A percentile compares a stretch with the other conserved stretches of the same genome.
Conservation (phyloP, 2,329 filamentous ascomycete genomes). For the Ophiocordyceps camponoti-floridani region DNA sequence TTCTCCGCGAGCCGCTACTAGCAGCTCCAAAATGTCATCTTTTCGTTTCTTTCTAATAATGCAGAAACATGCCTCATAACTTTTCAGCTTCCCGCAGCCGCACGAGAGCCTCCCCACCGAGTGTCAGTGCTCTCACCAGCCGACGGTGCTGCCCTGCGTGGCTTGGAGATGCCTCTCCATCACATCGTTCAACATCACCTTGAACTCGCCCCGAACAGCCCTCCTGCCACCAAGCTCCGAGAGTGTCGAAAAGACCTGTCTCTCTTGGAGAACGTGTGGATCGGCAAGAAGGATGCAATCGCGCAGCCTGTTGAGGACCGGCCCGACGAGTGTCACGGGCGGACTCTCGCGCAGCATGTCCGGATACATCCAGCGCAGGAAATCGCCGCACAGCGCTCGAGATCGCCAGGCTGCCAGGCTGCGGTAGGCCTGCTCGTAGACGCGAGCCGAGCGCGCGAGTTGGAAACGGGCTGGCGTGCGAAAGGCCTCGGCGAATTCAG, state of each 20-base stretch:
- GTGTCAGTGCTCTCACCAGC: neutral
- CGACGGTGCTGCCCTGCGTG: too few species aligned
- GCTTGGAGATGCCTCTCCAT: neutral
- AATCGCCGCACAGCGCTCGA: conserved; percentile 24
- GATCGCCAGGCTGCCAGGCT: conserved; percentile 26
- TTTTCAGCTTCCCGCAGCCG: too few species aligned
- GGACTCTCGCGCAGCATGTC: conserved; percentile 41
- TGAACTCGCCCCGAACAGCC: neutral
- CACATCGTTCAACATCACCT: neutral
- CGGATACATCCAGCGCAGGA: conserved; percentile 32
- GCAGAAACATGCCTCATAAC: too few species aligned
- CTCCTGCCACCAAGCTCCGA: neutral
- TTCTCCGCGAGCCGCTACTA: too few species aligned
- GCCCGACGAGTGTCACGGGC: conserved; percentile 27
- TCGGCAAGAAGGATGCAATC: conserved; percentile 38
- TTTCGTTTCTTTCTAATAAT: too few species aligned
- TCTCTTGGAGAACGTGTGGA: conserved; percentile 18
- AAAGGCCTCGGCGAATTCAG: conserved; percentile 43
- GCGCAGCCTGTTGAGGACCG: conserved; percentile 23
- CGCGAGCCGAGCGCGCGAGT: conserved; percentile 24
- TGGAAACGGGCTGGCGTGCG: conserved; percentile 32
- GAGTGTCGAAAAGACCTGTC: neutral
- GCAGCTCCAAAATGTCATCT: too few species aligned
- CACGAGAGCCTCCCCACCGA: neutral
- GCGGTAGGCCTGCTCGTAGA: conserved; percentile 38